A percentile compares a stretch with the other conserved stretches of the same genome.
Evolutionary conservation across 768 basidiomycete species (phyloP).

Genomic region (Pulveroboletus frians): DNA sequence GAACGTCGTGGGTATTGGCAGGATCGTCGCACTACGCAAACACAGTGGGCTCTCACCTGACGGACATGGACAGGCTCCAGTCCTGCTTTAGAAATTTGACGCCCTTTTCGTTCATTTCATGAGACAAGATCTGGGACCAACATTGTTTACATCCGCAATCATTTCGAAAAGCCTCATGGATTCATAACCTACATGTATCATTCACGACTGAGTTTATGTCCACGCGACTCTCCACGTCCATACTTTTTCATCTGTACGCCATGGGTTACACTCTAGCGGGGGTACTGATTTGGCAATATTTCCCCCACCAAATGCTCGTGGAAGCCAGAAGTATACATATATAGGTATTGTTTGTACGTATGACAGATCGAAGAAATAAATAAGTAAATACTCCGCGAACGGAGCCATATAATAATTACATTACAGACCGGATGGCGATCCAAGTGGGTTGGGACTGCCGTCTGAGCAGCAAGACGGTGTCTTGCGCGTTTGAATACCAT

Average conservation of each 20-base stretch:
- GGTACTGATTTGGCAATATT: constrained; percentile 5
- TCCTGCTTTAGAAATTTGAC: constrained; percentile 15
- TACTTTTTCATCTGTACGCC: not conserved
- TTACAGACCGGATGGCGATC: not conserved
- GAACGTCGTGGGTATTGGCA: constrained; percentile 8
- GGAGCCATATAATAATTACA: no score
- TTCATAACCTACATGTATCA: constrained; percentile 6
- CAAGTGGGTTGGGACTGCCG: not conserved
- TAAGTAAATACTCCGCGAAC: not conserved
- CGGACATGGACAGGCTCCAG: constrained; percentile 3
- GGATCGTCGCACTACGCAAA: constrained; percentile 5
- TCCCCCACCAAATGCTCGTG: not conserved
- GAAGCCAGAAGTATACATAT: not conserved
- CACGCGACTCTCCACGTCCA: not conserved
- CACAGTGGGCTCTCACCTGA: constrained; percentile 1
- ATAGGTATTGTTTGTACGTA: constrained; percentile 4
- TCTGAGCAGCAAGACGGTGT: not conserved
- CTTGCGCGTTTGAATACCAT: not conserved
- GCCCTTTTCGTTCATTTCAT: constrained; percentile 4
- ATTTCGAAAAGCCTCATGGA: constrained; percentile 5
- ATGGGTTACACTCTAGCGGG: not conserved
- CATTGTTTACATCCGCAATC: constrained; percentile 1
- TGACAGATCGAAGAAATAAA: constrained; percentile 1
- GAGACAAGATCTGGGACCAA: constrained; percentile 1
- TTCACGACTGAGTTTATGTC: not conserved